Conservation (phyloP, 805 yeast genomes). For the Scheffersomyces coipomensis region DNA sequence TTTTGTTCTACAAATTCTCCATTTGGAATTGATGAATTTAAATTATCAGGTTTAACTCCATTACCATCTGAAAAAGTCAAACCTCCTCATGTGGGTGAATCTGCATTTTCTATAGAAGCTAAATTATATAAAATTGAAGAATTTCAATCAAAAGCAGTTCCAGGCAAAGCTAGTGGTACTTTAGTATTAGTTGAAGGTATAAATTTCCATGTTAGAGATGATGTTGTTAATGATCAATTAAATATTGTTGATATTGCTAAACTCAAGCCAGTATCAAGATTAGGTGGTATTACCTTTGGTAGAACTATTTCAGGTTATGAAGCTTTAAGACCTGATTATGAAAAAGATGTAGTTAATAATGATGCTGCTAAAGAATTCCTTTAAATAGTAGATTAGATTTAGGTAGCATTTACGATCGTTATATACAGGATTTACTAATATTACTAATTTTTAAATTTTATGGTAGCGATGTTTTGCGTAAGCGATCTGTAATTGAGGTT, state of each 20-base stretch:
- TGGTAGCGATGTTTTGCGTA: too few species aligned
- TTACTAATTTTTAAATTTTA: too few species aligned
- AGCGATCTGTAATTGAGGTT: too few species aligned
- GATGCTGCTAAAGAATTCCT: conserved; percentile 1
- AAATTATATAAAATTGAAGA: conserved; percentile 44
- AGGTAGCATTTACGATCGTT: not conserved
- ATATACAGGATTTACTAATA: not conserved
- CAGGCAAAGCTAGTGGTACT: conserved; percentile 33
- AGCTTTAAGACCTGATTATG: conserved; percentile 42
- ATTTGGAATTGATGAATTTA: conserved; percentile 52
- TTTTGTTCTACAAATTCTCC: conserved; percentile 48
- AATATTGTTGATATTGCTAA: conserved; percentile 43
- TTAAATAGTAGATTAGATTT: too few species aligned
- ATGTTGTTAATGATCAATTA: conserved; percentile 41
- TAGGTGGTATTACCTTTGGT: conserved; percentile 48
- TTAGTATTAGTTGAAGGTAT: conserved; percentile 53
- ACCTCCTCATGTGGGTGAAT: conserved; percentile 59
- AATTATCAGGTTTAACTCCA: conserved; percentile 52
- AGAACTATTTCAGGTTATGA: conserved; percentile 47
- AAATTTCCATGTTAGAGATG: conserved; percentile 57
- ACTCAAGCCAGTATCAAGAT: conserved; percentile 53
- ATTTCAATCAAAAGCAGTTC: conserved; percentile 41
- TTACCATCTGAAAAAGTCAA: conserved; percentile 42
- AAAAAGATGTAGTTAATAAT: conserved; percentile 8
- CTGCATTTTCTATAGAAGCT: conserved; percentile 59